These are phyloP conservation scores for Pestalotiopsis sp. DNA, from an alignment of 2,329 filamentous ascomycete species.

Conservation along the genomic window DNA sequence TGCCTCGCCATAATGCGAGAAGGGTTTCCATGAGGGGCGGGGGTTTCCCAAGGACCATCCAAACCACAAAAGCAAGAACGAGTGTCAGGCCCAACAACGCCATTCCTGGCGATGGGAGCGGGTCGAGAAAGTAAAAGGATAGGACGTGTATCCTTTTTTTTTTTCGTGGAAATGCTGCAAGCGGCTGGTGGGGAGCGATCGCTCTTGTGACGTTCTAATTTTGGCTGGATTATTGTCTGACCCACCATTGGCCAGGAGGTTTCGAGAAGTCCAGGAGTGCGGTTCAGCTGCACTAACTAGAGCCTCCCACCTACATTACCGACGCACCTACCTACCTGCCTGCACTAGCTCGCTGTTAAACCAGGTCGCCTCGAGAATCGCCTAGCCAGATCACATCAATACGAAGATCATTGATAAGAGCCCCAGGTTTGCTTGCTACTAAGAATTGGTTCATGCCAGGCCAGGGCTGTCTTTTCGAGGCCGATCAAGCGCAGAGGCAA, in stretches of 20 bases:
- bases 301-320: background rate
- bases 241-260: background rate
- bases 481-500: too few relatives aligned
- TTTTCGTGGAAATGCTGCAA: background rate
- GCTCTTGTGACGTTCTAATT: background rate
- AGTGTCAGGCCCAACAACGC: constrained; percentile 63
- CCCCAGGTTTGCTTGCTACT: too few relatives aligned
- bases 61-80: constrained; percentile 62
- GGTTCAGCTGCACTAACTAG: background rate
- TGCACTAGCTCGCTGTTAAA: background rate
- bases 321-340: background rate
- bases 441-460: background rate
- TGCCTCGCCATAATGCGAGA: constrained; percentile 34
- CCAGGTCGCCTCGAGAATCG: too few relatives aligned
- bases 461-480: too few relatives aligned
- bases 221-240: background rate
- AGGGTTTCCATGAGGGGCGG: constrained; percentile 52
- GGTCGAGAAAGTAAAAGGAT: background rate
- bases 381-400: too few relatives aligned
- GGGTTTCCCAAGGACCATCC: constrained; percentile 53
- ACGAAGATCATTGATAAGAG: too few relatives aligned
- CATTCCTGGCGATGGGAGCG: constrained; percentile 40
- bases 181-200: background rate
- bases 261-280: background rate
- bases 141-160: background rate